Evolutionary conservation across 2,329 filamentous ascomycete genomes (phyloP).

Genomic region (Kalmusia sp.): DNA sequence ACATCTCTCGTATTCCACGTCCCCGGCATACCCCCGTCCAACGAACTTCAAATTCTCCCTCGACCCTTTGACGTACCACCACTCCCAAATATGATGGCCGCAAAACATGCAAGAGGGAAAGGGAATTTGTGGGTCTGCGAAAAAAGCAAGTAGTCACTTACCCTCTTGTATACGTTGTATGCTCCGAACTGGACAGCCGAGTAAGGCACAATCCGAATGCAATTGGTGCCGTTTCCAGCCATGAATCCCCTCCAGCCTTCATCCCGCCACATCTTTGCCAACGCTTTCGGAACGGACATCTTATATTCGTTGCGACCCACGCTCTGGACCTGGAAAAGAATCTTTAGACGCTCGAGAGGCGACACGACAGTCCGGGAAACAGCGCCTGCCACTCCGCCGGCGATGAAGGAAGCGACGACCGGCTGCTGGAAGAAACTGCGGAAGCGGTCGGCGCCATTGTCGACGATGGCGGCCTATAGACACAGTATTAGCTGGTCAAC

Average conservation of each 20-base stretch:
- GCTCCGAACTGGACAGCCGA: constrained; percentile 98
- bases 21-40: no score
- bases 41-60: no score
- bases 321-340: constrained; percentile 96
- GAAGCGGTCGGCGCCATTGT: constrained; percentile 28
- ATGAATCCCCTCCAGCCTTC: constrained; percentile 98
- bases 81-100: no score
- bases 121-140: constrained; percentile 1
- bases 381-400: constrained; percentile 90
- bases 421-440: constrained; percentile 71
- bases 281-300: constrained; percentile 84
- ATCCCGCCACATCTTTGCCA: constrained; percentile 95
- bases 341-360: constrained; percentile 93
- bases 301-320: constrained; percentile 91
- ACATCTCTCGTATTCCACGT: no score
- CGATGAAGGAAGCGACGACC: constrained; percentile 89
- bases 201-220: constrained; percentile 96
- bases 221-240: constrained; percentile 97
- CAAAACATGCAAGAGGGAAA: background rate
- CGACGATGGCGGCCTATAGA: constrained; percentile 17
- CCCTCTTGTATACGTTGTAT: constrained; percentile 96
- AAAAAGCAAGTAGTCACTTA: constrained; percentile 54
- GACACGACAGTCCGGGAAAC: constrained; percentile 98
- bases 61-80: background rate
- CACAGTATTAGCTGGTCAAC: constrained; percentile 19